Evolutionary conservation across 129 eudicot species (phyloP).

Genomic region (Oenanthe sinensis): DNA sequence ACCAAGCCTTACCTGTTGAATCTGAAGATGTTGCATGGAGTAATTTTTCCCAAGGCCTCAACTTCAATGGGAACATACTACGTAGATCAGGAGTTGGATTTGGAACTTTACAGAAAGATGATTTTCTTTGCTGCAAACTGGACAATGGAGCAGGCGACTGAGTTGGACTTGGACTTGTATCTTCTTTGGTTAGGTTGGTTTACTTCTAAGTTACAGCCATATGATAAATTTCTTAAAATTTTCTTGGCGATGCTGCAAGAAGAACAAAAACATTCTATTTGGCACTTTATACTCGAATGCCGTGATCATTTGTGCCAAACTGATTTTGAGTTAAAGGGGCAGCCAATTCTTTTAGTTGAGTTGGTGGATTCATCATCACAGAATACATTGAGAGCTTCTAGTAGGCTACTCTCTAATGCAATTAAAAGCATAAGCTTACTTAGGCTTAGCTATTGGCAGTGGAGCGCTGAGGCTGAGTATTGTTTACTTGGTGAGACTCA

Average conservation of each 20-base stretch:
- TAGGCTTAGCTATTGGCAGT: constrained; percentile 69
- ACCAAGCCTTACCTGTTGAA: constrained; percentile 37
- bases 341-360: constrained; percentile 63
- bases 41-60: constrained; percentile 37
- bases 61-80: constrained; percentile 10
- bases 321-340: constrained; percentile 18
- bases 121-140: constrained; percentile 77
- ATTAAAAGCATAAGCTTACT: constrained; percentile 41
- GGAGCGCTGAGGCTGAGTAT: constrained; percentile 46
- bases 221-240: constrained; percentile 35
- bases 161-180: constrained; percentile 47
- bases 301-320: constrained; percentile 25
- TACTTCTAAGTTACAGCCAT: constrained; percentile 39
- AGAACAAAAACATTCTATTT: constrained; percentile 66
- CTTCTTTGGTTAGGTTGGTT: constrained; percentile 67
- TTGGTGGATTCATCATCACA: constrained; percentile 24
- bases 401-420: constrained; percentile 36
- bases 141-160: constrained; percentile 77
- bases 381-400: constrained; percentile 12
- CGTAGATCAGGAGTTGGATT: constrained; percentile 19
- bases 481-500: constrained; percentile 21
- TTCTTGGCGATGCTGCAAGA: constrained; percentile 31
- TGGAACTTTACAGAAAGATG: constrained; percentile 21
- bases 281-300: constrained; percentile 36
- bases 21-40: constrained; percentile 29